Conservation (phyloP, 495 filamentous ascomycete species). For the Jackrogersella multiformis region DNA sequence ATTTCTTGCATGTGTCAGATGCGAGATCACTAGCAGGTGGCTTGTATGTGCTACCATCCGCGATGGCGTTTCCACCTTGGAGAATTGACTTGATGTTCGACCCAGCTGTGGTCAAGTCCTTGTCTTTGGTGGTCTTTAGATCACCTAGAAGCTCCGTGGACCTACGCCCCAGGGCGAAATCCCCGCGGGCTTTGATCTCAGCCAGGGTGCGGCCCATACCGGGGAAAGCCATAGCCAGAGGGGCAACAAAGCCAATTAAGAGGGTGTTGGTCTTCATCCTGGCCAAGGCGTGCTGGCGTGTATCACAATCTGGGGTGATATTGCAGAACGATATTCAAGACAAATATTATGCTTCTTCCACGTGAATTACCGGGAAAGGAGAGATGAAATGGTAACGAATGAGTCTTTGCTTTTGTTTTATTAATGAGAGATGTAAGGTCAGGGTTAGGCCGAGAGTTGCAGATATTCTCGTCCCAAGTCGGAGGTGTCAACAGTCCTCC, state of each 20-base stretch:
- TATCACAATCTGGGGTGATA: conserved; percentile 7
- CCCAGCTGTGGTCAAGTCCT: conserved; percentile 35
- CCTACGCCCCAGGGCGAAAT: conserved; percentile 27
- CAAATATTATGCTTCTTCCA: not conserved
- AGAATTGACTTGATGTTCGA: conserved; percentile 44
- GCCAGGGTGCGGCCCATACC: conserved; percentile 41
- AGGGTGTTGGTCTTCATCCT: conserved; percentile 28
- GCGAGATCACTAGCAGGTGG: conserved; percentile 37
- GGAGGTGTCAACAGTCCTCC: not conserved
- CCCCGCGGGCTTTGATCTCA: conserved; percentile 35
- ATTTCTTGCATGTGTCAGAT: conserved; percentile 42
- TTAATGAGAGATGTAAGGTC: conserved; percentile 5
- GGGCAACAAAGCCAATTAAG: conserved; percentile 14
- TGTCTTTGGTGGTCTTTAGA: conserved; percentile 31
- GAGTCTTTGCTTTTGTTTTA: not conserved
- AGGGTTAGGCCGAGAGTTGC: conserved; percentile 7
- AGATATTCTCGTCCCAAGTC: conserved; percentile 1
- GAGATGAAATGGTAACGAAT: conserved; percentile 5
- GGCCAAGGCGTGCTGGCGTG: not conserved
- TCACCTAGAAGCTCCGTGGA: conserved; percentile 50
- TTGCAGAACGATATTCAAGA: not conserved
- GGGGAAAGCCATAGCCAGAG: conserved; percentile 38
- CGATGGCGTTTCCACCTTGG: conserved; percentile 33
- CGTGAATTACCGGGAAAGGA: not conserved
- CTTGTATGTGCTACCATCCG: conserved; percentile 33